phyloP scores from a whole-genome alignment of 306 rosid species.

The Cicer judaicum region DNA sequence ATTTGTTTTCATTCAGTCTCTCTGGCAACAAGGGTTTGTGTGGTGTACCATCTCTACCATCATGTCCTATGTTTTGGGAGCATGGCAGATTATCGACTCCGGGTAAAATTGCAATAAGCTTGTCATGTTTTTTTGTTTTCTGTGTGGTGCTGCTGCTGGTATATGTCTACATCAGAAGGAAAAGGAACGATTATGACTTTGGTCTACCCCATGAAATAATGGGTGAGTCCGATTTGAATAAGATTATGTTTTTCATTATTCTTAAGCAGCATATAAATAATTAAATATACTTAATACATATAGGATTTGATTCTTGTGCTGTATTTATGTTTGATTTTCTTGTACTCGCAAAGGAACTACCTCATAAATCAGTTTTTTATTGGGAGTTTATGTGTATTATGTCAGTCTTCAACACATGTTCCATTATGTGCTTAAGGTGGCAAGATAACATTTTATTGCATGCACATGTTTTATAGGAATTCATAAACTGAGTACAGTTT shows the following conservation, averaged over 20 bases:
- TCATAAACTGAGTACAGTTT: slow-evolving; percentile 4
- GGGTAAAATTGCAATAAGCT: slow-evolving; percentile 78
- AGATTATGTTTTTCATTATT: slow-evolving; percentile 6
- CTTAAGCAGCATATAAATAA: not conserved
- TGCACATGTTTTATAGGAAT: not conserved
- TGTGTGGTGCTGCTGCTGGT: slow-evolving; percentile 61
- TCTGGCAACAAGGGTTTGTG: slow-evolving; percentile 86
- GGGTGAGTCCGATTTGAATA: slow-evolving; percentile 64
- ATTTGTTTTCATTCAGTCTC: slow-evolving; percentile 64
- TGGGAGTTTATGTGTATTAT: not conserved
- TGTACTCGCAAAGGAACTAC: not conserved
- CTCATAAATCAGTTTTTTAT: not conserved
- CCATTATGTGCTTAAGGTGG: slow-evolving; percentile 16
- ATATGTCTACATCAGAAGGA: slow-evolving; percentile 73
- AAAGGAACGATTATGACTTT: slow-evolving; percentile 84
- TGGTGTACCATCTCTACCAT: slow-evolving; percentile 75
- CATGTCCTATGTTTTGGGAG: slow-evolving; percentile 90
- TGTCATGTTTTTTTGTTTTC: slow-evolving; percentile 63
- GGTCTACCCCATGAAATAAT: slow-evolving; percentile 82
- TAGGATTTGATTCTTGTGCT: not conserved
- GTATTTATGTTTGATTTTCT: not conserved
- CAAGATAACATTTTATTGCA: slow-evolving; percentile 8
- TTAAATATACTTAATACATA: not conserved
- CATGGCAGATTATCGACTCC: slow-evolving; percentile 69
- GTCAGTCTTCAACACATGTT: slow-evolving; percentile 19